These are phyloP conservation scores for Stephania cephalantha DNA, from an alignment of 164 flowering plant genomes.

Conservation along the genomic window DNA sequence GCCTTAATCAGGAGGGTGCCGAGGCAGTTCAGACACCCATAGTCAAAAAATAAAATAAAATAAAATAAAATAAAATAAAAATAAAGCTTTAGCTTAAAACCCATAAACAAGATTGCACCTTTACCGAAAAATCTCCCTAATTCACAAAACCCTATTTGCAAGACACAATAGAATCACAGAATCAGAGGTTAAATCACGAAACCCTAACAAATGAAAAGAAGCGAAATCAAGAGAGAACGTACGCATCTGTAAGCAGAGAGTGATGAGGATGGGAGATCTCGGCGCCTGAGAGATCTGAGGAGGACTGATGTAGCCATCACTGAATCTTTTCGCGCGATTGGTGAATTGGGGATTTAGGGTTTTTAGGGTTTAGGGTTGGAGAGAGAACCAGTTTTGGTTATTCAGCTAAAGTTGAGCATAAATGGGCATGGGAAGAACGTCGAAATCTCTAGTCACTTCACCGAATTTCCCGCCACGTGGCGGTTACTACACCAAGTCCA, in stretches of 20 bases:
- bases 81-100: not conserved
- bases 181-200: not conserved
- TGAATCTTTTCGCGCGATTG: not conserved
- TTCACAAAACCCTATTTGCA: not conserved
- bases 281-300: conserved; percentile 22
- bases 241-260: conserved; percentile 21
- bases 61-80: too few species aligned
- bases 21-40: too few species aligned
- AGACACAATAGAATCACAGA: not conserved
- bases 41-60: too few species aligned
- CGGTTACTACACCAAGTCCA: not conserved
- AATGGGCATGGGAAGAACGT: not conserved
- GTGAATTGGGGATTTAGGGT: conserved; percentile 2
- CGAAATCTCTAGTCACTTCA: not conserved
- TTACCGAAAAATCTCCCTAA: not conserved
- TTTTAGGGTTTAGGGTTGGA: not conserved
- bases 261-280: conserved; percentile 18
- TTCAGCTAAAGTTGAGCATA: too few species aligned
- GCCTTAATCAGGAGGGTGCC: too few species aligned
- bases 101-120: not conserved
- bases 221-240: not conserved
- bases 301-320: conserved; percentile 27
- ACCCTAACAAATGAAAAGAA: not conserved
- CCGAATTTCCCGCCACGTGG: conserved; percentile 3
- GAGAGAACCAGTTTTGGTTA: not conserved